These are phyloP conservation scores for Colletotrichum acutatum DNA, from an alignment of 2,329 filamentous ascomycete genomes.

Conservation along the genomic window DNA sequence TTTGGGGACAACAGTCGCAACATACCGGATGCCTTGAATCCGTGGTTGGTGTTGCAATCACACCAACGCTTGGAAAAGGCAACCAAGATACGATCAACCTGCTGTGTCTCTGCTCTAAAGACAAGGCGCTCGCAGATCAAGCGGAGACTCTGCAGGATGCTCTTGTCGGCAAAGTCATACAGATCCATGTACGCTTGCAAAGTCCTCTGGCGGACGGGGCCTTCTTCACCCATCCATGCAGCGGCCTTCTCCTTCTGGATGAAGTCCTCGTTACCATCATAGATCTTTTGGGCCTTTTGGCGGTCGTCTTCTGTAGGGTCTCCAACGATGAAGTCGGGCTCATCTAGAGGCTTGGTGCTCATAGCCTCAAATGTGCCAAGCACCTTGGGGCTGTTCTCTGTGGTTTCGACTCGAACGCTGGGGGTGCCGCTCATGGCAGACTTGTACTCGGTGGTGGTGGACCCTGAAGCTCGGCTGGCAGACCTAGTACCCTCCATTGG, in stretches of 20 bases:
- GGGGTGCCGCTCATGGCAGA: constrained; percentile 49
- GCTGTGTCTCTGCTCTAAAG: constrained; percentile 92
- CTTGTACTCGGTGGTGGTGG: constrained; percentile 53
- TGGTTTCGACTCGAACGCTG: constrained; percentile 56
- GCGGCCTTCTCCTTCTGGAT: constrained; percentile 84
- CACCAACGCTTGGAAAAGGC: constrained; percentile 93
- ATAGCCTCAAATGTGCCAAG: constrained; percentile 46
- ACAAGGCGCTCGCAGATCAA: constrained; percentile 84
- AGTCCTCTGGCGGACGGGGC: constrained; percentile 66
- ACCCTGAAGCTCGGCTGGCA: constrained; percentile 47
- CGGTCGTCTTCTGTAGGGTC: constrained; percentile 76
- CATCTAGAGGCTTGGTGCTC: constrained; percentile 60
- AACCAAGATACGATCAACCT: constrained; percentile 93
- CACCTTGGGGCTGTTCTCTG: constrained; percentile 50
- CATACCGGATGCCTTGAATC: constrained; percentile 88
- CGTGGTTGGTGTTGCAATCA: constrained; percentile 90
- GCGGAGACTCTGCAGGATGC: constrained; percentile 82
- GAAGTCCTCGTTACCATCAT: constrained; percentile 84
- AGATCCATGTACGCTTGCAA: constrained; percentile 88
- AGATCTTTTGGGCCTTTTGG: constrained; percentile 84
- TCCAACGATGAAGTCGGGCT: constrained; percentile 67
- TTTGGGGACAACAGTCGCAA: constrained; percentile 17
- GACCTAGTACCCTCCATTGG: constrained; percentile 53
- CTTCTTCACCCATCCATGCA: constrained; percentile 86
- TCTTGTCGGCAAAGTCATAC: constrained; percentile 86